These are phyloP conservation scores for Aspergillus sp. DNA, from an alignment of 2,329 filamentous ascomycete species.

Conservation along the genomic window DNA sequence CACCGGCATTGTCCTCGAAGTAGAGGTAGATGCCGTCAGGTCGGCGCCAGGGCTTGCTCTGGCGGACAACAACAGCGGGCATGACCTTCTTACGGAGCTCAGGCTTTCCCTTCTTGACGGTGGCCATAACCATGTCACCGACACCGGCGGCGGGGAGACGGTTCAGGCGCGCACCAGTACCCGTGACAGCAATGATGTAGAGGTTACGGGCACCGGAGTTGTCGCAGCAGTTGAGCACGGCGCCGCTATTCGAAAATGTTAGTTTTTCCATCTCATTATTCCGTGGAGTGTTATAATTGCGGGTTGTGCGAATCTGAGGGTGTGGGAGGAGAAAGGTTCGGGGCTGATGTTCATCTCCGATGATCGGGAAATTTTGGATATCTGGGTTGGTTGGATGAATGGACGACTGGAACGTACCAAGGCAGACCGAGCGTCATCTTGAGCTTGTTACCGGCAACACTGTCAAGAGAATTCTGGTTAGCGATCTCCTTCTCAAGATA, in stretches of 20 bases:
- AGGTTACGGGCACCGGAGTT: conserved; percentile 98
- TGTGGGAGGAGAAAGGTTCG: background rate
- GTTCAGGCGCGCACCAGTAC: conserved; percentile 96
- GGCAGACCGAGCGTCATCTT: conserved; percentile 99
- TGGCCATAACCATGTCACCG: conserved; percentile 99
- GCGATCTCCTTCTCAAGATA: conserved; percentile 2
- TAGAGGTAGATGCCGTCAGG: conserved; percentile 98
- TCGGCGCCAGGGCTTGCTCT: conserved; percentile 99
- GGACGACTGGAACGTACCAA: conserved; percentile 70
- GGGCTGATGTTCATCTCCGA: conserved; percentile 18
- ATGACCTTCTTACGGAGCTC: conserved; percentile 99
- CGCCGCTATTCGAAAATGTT: conserved; percentile 64
- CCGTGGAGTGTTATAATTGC: background rate
- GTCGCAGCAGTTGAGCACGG: conserved; percentile 99
- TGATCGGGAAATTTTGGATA: conserved; percentile 1
- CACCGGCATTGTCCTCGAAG: conserved; percentile 99
- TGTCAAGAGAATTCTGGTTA: conserved; percentile 33
- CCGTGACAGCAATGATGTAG: conserved; percentile 99
- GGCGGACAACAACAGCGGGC: conserved; percentile 97
- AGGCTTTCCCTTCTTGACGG: conserved; percentile 99
- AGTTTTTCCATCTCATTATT: conserved; percentile 11
- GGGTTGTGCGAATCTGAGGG: background rate
- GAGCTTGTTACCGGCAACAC: conserved; percentile 98
- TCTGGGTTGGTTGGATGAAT: conserved; percentile 5
- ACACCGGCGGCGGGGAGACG: conserved; percentile 95